Evolutionary conservation across 164 flowering plant genomes (phyloP), one percentile per base, ranked within the genome.

Genomic region (Macadamia integrifolia): DNA sequence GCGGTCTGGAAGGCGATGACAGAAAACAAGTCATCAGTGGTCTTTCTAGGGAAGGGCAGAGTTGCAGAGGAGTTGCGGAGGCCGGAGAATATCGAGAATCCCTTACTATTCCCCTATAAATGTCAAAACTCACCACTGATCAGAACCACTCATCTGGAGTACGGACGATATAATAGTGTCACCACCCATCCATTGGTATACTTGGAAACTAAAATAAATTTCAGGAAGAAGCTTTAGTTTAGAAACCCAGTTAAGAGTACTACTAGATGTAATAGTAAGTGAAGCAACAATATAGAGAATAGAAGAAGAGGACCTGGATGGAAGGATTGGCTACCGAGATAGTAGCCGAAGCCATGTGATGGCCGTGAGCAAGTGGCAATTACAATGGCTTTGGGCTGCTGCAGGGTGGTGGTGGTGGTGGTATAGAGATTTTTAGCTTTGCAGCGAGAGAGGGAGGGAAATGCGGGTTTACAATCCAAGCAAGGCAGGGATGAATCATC

Each of bases 1-100:
- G 87, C 79, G 44, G 97, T 87, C 72, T 91, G 98, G 84, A 90
- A 84, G 73, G 94, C 78, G 62, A 91, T 75, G 67, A 86, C 65
- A 1, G 93, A 86, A 68, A 84, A 61, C 12, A 90, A 84, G 65
- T 93, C 98, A 7, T 90, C 95, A 0, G 87, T 80, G 50, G 79
- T 1, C 66, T 77, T 91, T 69, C 85, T 79, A 15, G 78, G 64
- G 46, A 87, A 88, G 29, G 93, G 83, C 64, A 88, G 80, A 67
- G 80, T 71, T 17, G 83, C 64, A 0, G 93, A 74, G 0, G 86
- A 81, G 82, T 44, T 82, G 71, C 91, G 85, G 14, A 93, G 89
- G 32, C 96, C 94, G 11, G 88, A 72, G 79, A 87, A 91, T 40
- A 91, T 96, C 0, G 82, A 68, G 68, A 91, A 82, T 15, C 91